Evolutionary conservation across 2,329 filamentous ascomycete genomes (phyloP).

Genomic region (Sclerotinia trifoliorum): DNA sequence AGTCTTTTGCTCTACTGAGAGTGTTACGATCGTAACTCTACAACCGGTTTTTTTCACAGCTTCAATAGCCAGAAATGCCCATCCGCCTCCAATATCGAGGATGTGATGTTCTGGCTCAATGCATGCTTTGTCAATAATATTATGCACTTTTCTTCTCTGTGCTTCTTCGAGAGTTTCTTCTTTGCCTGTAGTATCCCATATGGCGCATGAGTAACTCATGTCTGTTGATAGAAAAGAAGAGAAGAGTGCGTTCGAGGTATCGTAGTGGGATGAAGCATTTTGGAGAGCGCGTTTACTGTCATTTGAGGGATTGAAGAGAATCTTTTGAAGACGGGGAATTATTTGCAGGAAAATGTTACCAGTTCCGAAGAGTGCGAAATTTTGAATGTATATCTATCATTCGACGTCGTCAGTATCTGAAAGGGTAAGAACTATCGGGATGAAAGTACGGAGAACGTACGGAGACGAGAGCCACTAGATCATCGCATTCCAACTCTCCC

Average conservation of each 20-base stretch:
- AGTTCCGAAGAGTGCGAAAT: slow-evolving; percentile 2
- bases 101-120: slow-evolving; percentile 64
- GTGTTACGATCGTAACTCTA: slow-evolving; percentile 64
- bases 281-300: slow-evolving; percentile 54
- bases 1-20: slow-evolving; percentile 65
- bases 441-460: neutral
- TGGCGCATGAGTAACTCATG: slow-evolving; percentile 70
- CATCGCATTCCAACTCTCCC: slow-evolving; percentile 62
- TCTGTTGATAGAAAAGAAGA: slow-evolving; percentile 66
- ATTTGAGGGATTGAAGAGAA: slow-evolving; percentile 46
- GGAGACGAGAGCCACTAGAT: slow-evolving; percentile 48
- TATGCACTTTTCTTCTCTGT: slow-evolving; percentile 62
- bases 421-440: neutral
- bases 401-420: neutral
- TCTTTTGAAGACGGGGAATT: slow-evolving; percentile 8
- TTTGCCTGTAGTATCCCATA: slow-evolving; percentile 47
- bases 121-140: slow-evolving; percentile 61
- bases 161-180: slow-evolving; percentile 59
- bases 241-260: slow-evolving; percentile 72
- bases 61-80: slow-evolving; percentile 68
- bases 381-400: slow-evolving; percentile 8
- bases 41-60: slow-evolving; percentile 64
- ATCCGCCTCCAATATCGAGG: slow-evolving; percentile 71
- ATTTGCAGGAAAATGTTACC: slow-evolving; percentile 7
- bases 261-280: slow-evolving; percentile 69